Conservation (phyloP, 352 stramenopile genomes). For the Globisporangium ultimum region DNA sequence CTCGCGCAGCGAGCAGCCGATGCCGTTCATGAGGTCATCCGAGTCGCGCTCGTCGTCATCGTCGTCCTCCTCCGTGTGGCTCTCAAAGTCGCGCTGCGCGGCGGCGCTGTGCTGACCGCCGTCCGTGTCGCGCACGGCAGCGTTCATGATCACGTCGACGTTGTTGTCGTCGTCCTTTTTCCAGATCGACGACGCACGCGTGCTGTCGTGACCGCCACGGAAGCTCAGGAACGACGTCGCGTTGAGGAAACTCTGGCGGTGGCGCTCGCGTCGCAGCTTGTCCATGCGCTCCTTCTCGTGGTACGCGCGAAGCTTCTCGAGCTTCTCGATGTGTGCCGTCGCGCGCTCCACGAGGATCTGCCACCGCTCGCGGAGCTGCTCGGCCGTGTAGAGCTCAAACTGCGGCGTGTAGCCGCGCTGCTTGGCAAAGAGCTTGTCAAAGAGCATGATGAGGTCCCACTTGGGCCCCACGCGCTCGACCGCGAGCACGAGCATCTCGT, state of each 20-base stretch:
- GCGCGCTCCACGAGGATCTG: constrained; percentile 47
- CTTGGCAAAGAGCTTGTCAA: constrained; percentile 49
- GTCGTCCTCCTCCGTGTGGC: constrained; percentile 14
- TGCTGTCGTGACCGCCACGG: neutral
- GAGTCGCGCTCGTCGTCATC: neutral
- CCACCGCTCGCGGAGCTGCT: constrained; percentile 61
- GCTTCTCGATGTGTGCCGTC: constrained; percentile 49
- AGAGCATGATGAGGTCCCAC: constrained; percentile 58
- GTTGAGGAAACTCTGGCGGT: constrained; percentile 30
- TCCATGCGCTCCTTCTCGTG: constrained; percentile 47
- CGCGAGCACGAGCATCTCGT: constrained; percentile 55
- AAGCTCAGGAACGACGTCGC: constrained; percentile 18
- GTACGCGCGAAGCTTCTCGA: constrained; percentile 54
- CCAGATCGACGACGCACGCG: neutral
- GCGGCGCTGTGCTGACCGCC: neutral
- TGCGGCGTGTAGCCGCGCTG: constrained; percentile 39
- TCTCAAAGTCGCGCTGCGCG: neutral
- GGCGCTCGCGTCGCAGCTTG: constrained; percentile 18
- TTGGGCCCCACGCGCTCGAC: constrained; percentile 60
- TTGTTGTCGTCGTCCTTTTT: neutral
- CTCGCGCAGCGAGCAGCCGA: constrained; percentile 42
- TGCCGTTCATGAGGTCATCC: neutral
- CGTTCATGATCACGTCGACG: neutral
- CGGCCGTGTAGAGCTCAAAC: constrained; percentile 49
- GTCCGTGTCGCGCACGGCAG: neutral